These are phyloP conservation scores for Tuber borchii DNA, from an alignment of 495 filamentous ascomycete species.

Conservation along the genomic window DNA sequence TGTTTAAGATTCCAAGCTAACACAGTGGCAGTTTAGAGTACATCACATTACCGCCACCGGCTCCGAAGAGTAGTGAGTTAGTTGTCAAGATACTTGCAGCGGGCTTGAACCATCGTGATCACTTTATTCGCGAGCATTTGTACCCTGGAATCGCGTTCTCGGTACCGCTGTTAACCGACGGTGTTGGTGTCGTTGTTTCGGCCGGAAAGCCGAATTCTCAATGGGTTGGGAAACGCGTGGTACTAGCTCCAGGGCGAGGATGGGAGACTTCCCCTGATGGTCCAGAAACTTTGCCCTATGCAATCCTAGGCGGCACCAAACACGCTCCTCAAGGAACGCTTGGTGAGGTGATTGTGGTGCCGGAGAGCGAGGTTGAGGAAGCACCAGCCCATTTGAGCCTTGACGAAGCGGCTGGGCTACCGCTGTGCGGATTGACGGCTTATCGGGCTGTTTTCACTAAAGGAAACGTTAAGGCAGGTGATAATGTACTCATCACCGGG, in stretches of 20 bases:
- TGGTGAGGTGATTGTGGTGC: conserved; percentile 63
- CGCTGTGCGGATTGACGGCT: conserved; percentile 75
- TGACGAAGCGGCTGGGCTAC: conserved; percentile 71
- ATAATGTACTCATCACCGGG: conserved; percentile 66
- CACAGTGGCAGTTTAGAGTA: conserved; percentile 10
- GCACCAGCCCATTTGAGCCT: conserved; percentile 64
- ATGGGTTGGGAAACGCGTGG: conserved; percentile 61
- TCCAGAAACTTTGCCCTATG: conserved; percentile 59
- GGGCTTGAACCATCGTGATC: conserved; percentile 84
- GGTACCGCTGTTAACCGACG: conserved; percentile 71
- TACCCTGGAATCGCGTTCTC: conserved; percentile 78
- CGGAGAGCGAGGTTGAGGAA: conserved; percentile 64
- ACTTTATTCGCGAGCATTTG: conserved; percentile 84
- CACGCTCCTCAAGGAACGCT: conserved; percentile 55
- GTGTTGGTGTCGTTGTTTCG: conserved; percentile 61
- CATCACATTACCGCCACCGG: conserved; percentile 48
- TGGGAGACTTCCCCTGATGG: conserved; percentile 66
- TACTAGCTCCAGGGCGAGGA: conserved; percentile 66
- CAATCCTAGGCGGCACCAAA: conserved; percentile 67
- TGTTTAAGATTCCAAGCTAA: background rate
- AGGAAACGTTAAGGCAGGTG: conserved; percentile 53
- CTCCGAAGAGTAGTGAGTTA: conserved; percentile 58
- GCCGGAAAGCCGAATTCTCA: conserved; percentile 51
- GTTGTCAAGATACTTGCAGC: conserved; percentile 65
- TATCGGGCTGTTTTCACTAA: conserved; percentile 79